Evolutionary conservation across 495 filamentous ascomycete genomes (phyloP), one percentile per base, ranked within the genome.

Genomic region (Aspergillus asperescens): DNA sequence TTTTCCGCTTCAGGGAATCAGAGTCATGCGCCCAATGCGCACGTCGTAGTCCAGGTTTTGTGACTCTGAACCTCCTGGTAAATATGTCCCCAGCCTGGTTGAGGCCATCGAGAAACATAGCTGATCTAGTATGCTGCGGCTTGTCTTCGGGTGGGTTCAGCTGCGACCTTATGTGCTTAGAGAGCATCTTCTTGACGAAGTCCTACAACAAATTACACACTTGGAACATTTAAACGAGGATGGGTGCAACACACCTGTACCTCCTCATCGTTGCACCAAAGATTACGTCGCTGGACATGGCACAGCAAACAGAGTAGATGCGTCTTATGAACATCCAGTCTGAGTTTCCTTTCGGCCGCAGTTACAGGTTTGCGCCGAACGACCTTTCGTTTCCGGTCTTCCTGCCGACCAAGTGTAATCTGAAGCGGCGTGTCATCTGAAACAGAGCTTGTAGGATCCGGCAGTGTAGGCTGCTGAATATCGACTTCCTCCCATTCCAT

Each of bases 211-310:
- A 27, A 50, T 41, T 50, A 44, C 18, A 39, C 13, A 35, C 22
- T 56, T 16, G 38, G 45, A 43, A 62, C 37, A 62, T 52, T 28
- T 5, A 37, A 23, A 35, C 5, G 32, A 23, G 10, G 10, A 23
- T 35, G 46, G 56, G 28, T 27, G 24, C 37, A 24, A 48, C 23
- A 34, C 58, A 80, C 78, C 69, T 93, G 85, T 31, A 85, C 73
- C 53, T 73, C 64, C 12, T 73, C 55, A 64, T 93, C 83, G 65
- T 95, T 96, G 63, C 91, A 97, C 92, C 92, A 97, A 47, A 73
- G 66, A 62, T 95, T 97, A 34, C 90, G 80, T 20, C 79, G 67
- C 55, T 84, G 77, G 16, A 86, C 80, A 65, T 96, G 88, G 4
- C 75, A 76, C 25, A 97, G 64, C 1, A 96, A 74, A 59, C 89